phyloP scores from a whole-genome alignment of 2,329 filamentous ascomycete species.

The Proliferodiscus dingleyae region DNA sequence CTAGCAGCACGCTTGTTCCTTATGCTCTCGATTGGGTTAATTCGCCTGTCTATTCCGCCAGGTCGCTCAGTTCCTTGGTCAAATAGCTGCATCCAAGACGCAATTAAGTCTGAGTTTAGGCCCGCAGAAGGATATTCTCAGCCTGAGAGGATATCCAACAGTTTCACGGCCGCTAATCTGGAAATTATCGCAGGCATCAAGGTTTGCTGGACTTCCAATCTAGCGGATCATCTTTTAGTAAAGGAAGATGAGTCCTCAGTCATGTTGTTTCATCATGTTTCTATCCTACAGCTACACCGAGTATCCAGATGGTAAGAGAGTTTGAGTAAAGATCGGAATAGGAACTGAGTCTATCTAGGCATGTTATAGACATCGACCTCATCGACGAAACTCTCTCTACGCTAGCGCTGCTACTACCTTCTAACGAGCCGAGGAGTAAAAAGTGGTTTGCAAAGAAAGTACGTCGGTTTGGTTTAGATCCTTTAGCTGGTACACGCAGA shows the following conservation, averaged over 20 bases:
- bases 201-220: slow-evolving; percentile 34
- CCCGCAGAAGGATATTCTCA: too few species aligned
- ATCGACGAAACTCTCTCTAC: not conserved
- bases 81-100: too few species aligned
- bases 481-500: not conserved
- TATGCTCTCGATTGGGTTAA: too few species aligned
- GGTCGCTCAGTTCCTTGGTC: too few species aligned
- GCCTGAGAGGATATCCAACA: slow-evolving; percentile 14
- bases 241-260: slow-evolving; percentile 33
- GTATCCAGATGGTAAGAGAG: too few species aligned
- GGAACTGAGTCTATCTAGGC: too few species aligned
- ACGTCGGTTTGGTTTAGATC: too few species aligned
- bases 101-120: too few species aligned
- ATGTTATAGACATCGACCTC: not conserved
- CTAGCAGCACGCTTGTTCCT: too few species aligned
- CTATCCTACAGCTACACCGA: not conserved
- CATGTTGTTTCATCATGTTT: not conserved
- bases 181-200: slow-evolving; percentile 33
- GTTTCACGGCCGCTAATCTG: slow-evolving; percentile 23
- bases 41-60: too few species aligned
- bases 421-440: not conserved
- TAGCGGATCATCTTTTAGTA: slow-evolving; percentile 37
- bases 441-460: not conserved
- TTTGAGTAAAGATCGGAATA: too few species aligned
- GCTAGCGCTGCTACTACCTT: not conserved